Conservation (phyloP, 305 asterid species). For the Solanum chacoense region DNA sequence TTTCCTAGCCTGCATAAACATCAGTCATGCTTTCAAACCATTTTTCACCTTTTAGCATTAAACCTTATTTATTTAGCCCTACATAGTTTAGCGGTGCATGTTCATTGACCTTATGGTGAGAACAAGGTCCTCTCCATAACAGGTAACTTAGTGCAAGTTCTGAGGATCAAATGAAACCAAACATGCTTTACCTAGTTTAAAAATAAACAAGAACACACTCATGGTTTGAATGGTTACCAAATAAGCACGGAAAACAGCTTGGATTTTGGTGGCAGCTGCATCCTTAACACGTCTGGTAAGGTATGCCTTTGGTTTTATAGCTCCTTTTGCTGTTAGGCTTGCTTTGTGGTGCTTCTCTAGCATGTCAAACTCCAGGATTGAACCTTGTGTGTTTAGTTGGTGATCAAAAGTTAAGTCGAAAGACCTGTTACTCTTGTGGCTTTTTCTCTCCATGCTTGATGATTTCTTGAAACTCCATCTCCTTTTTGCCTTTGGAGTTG, state of each 20-base stretch:
- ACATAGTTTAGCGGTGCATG: neutral
- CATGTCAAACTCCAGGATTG: constrained; percentile 18
- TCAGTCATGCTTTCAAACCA: neutral
- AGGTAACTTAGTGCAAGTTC: neutral
- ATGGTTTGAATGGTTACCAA: constrained; percentile 30
- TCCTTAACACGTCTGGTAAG: neutral
- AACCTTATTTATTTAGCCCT: neutral
- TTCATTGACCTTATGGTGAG: neutral
- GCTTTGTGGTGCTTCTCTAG: constrained; percentile 15
- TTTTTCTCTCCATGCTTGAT: constrained; percentile 13
- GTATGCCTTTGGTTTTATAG: neutral
- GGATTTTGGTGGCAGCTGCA: constrained; percentile 63
- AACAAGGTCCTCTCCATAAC: neutral
- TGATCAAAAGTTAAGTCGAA: constrained; percentile 35
- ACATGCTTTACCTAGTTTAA: neutral
- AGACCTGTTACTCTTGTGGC: constrained; percentile 25
- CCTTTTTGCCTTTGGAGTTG: constrained; percentile 32
- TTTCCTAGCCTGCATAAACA: constrained; percentile 51
- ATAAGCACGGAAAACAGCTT: constrained; percentile 55
- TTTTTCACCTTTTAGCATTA: neutral
- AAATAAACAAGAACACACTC: neutral
- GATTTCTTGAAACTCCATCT: constrained; percentile 68
- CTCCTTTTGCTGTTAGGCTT: constrained; percentile 3
- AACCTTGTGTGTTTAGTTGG: constrained; percentile 12
- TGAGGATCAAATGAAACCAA: neutral